Conservation (phyloP, 352 stramenopile species). For the Phytopythium ostracodes region DNA sequence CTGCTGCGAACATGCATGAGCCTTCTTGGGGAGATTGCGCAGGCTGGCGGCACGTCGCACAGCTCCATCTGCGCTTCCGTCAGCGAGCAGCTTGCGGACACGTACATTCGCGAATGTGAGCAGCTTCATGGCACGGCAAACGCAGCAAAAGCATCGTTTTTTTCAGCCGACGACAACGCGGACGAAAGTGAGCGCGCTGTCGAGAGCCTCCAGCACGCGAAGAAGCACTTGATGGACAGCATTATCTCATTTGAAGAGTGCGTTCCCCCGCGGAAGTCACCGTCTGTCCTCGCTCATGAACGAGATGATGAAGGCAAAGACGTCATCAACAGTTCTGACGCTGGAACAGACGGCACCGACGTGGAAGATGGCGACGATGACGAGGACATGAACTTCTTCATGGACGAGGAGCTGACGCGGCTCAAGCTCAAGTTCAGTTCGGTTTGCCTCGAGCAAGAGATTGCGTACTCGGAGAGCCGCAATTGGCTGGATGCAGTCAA, state of each 20-base stretch:
- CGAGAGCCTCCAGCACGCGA: slow-evolving; percentile 44
- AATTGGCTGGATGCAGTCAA: slow-evolving; percentile 36
- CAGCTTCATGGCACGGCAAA: slow-evolving; percentile 18
- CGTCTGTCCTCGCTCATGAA: not conserved
- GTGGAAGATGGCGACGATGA: slow-evolving; percentile 13
- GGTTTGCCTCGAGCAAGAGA: slow-evolving; percentile 55
- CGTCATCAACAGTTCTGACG: not conserved
- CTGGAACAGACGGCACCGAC: slow-evolving; percentile 7
- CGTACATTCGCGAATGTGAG: slow-evolving; percentile 65
- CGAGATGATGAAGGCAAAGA: slow-evolving; percentile 14
- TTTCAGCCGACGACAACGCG: not conserved
- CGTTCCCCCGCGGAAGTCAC: slow-evolving; percentile 18
- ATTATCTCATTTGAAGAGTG: slow-evolving; percentile 73
- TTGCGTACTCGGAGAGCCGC: slow-evolving; percentile 29
- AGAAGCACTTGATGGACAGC: slow-evolving; percentile 60
- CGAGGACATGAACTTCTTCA: slow-evolving; percentile 36
- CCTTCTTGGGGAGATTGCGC: slow-evolving; percentile 66
- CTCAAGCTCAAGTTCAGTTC: slow-evolving; percentile 77
- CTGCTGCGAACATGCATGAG: slow-evolving; percentile 71
- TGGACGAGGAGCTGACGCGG: slow-evolving; percentile 71
- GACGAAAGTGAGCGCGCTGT: slow-evolving; percentile 19
- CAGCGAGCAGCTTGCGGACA: slow-evolving; percentile 77
- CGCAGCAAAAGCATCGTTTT: slow-evolving; percentile 4
- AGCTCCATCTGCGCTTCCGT: slow-evolving; percentile 79
- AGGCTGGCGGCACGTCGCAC: slow-evolving; percentile 52